phyloP scores from a whole-genome alignment of 2,329 filamentous ascomycete genomes.

The Raffaelea arxii region DNA sequence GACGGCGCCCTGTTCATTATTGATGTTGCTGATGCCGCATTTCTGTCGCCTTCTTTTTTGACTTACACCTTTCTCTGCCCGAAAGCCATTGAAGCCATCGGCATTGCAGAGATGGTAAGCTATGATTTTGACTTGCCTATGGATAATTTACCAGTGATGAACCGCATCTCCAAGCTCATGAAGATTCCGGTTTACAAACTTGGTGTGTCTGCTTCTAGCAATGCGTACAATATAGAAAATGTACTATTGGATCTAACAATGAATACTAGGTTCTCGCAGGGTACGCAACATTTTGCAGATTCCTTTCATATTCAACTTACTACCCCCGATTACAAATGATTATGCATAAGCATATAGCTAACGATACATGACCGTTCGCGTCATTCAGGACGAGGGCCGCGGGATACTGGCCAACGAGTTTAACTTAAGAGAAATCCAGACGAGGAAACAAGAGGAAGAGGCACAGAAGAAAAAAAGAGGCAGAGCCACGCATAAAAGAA shows the following conservation, averaged over 20 bases:
- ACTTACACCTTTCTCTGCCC: slow-evolving; percentile 3
- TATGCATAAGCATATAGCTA: slow-evolving; percentile 1
- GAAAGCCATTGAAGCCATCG: not conserved
- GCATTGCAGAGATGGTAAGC: not conserved
- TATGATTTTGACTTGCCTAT: slow-evolving; percentile 2
- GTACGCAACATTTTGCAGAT: slow-evolving; percentile 1
- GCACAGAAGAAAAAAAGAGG: not conserved
- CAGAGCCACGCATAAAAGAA: not conserved
- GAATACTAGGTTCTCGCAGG: slow-evolving; percentile 2
- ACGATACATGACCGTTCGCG: not conserved
- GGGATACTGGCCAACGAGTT: not conserved
- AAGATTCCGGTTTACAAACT: slow-evolving; percentile 5
- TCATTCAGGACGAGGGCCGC: slow-evolving; percentile 1
- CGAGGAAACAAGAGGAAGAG: not conserved
- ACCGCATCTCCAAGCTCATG: slow-evolving; percentile 1
- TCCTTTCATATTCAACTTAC: not conserved
- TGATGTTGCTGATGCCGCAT: slow-evolving; percentile 3
- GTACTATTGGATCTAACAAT: not conserved
- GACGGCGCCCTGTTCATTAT: slow-evolving; percentile 1
- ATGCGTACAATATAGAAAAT: not conserved
- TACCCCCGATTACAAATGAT: not conserved
- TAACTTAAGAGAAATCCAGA: not conserved
- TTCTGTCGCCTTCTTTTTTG: slow-evolving; percentile 1
- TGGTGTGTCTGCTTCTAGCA: not conserved
- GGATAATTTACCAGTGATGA: slow-evolving; percentile 3